Percentiles rank a stretch among this genome's conserved stretches.
These are phyloP conservation scores for Luzula sylvatica DNA, from an alignment of 176 grass and related monocot species.

Conservation along the genomic window DNA sequence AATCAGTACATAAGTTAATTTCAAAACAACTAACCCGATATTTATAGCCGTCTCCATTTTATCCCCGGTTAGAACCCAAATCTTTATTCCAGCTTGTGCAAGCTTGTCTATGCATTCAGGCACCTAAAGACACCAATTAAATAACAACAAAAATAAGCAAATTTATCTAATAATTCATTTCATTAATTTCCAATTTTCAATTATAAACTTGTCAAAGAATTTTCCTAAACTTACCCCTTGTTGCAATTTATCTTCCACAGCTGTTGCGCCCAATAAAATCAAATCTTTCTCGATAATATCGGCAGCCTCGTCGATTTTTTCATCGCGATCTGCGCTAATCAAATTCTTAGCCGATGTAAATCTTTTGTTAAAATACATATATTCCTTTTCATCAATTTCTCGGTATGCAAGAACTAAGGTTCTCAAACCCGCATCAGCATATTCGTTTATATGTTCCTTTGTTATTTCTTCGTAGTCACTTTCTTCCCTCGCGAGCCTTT, in stretches of 20 bases:
- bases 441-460: conserved; percentile 64
- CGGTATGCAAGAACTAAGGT: conserved; percentile 80
- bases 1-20: neutral
- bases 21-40: conserved; percentile 48
- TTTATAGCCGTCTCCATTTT: conserved; percentile 99
- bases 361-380: conserved; percentile 37
- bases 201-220: neutral
- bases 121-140: conserved; percentile 29
- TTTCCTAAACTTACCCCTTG: conserved; percentile 41
- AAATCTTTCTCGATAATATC: conserved; percentile 58
- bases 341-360: conserved; percentile 60
- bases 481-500: conserved; percentile 50
- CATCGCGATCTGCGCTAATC: conserved; percentile 56
- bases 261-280: conserved; percentile 80
- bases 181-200: neutral
- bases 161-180: neutral
- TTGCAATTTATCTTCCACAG: conserved; percentile 86
- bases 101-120: conserved; percentile 97
- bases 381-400: conserved; percentile 56
- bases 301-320: conserved; percentile 56
- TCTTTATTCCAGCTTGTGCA: conserved; percentile 93
- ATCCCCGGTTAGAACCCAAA: conserved; percentile 93
- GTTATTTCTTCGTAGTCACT: conserved; percentile 40
- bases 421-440: conserved; percentile 80
- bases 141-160: neutral